These are phyloP conservation scores for Bryum argenteum DNA, from an alignment of 225 moss, liverwort and hornwort species.

Conservation along the genomic window DNA sequence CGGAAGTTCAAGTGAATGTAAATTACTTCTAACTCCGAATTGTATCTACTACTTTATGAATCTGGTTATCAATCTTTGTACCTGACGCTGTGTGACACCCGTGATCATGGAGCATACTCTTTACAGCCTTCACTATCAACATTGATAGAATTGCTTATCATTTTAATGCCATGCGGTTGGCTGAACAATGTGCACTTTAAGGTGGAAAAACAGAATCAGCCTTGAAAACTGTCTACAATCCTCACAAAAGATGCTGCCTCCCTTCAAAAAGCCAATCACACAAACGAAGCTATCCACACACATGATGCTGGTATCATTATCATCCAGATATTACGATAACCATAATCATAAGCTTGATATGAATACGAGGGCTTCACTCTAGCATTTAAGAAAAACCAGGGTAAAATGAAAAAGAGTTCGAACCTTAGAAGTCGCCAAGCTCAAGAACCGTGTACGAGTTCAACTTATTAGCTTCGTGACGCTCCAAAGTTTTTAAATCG, in stretches of 20 bases:
- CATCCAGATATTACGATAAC: too few species aligned
- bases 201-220: background rate
- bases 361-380: slow-evolving; percentile 14
- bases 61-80: slow-evolving; percentile 5
- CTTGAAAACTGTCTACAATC: too few species aligned
- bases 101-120: slow-evolving; percentile 64
- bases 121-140: slow-evolving; percentile 72
- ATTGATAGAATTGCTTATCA: background rate
- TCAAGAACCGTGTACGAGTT: slow-evolving; percentile 57
- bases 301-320: too few species aligned
- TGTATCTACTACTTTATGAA: background rate
- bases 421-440: slow-evolving; percentile 60
- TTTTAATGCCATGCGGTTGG: too few species aligned
- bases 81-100: slow-evolving; percentile 39
- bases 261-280: too few species aligned
- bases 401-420: background rate
- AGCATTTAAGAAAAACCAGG: background rate
- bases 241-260: too few species aligned
- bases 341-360: background rate
- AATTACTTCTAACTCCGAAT: too few species aligned
- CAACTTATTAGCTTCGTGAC: slow-evolving; percentile 47
- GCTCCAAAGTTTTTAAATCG: slow-evolving; percentile 56
- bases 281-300: too few species aligned
- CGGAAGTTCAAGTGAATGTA: background rate
- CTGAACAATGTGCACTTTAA: too few species aligned